These are phyloP conservation scores for Fusarium miscanthi DNA, from an alignment of 2,329 filamentous ascomycete genomes.

Conservation along the genomic window DNA sequence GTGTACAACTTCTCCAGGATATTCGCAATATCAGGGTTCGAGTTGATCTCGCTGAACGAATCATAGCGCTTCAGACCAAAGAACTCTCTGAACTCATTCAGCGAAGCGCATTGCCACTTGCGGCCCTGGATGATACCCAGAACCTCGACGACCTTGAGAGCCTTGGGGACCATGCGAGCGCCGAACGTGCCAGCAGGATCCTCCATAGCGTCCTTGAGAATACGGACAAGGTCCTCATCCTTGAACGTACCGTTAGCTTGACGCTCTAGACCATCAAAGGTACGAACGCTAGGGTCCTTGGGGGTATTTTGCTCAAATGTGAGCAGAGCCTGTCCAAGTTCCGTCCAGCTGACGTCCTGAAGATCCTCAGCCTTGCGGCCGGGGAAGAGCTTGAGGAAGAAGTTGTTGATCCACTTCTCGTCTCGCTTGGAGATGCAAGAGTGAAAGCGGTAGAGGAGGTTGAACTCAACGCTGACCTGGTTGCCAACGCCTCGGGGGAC, in stretches of 20 bases:
- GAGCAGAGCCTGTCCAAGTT: slow-evolving; percentile 37
- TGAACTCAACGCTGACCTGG: slow-evolving; percentile 76
- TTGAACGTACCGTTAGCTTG: slow-evolving; percentile 63
- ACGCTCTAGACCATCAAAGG: slow-evolving; percentile 61
- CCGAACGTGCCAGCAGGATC: slow-evolving; percentile 70
- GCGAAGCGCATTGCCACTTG: slow-evolving; percentile 68
- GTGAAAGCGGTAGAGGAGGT: slow-evolving; percentile 75
- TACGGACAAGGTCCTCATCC: slow-evolving; percentile 66
- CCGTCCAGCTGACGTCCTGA: slow-evolving; percentile 38
- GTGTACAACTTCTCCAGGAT: slow-evolving; percentile 69
- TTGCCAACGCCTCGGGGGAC: slow-evolving; percentile 70
- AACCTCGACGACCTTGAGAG: slow-evolving; percentile 70
- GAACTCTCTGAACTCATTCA: slow-evolving; percentile 74
- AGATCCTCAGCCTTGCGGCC: slow-evolving; percentile 55
- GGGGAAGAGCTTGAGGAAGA: slow-evolving; percentile 53
- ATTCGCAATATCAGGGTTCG: slow-evolving; percentile 65
- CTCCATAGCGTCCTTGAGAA: slow-evolving; percentile 69
- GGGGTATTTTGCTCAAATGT: slow-evolving; percentile 33
- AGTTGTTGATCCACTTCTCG: slow-evolving; percentile 69
- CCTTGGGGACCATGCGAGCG: slow-evolving; percentile 66
- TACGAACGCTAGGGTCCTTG: slow-evolving; percentile 58
- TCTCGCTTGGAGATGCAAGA: slow-evolving; percentile 69
- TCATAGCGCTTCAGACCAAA: slow-evolving; percentile 68
- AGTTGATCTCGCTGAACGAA: slow-evolving; percentile 69
- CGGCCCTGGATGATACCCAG: slow-evolving; percentile 71